These are phyloP conservation scores for Solanum appendiculatum DNA, from an alignment of 257 asterid species.

Conservation along the genomic window DNA sequence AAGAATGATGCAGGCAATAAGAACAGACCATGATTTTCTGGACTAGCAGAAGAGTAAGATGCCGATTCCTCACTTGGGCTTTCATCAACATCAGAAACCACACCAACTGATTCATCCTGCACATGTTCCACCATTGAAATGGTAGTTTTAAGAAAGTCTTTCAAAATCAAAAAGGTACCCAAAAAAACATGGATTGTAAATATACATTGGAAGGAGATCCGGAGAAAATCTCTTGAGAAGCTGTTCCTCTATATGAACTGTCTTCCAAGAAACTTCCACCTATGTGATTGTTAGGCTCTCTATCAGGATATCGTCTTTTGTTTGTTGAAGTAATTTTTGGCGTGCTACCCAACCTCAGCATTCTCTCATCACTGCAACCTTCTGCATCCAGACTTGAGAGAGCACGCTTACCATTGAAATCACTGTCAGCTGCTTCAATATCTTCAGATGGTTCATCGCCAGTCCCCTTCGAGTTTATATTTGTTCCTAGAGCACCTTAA, in stretches of 20 bases:
- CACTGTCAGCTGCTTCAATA: slow-evolving; percentile 6
- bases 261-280: slow-evolving; percentile 12
- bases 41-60: slow-evolving; percentile 24
- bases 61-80: slow-evolving; percentile 27
- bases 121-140: slow-evolving; percentile 4
- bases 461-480: slow-evolving; percentile 14
- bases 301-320: slow-evolving; percentile 12
- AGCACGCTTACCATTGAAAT: slow-evolving; percentile 11
- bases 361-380: slow-evolving; percentile 8
- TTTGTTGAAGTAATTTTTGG: neutral
- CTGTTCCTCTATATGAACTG: slow-evolving; percentile 11
- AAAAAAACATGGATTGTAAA: slow-evolving; percentile 16
- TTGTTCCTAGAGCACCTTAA: slow-evolving; percentile 20
- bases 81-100: slow-evolving; percentile 29
- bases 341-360: slow-evolving; percentile 1
- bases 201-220: neutral
- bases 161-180: slow-evolving; percentile 1
- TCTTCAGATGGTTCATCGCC: slow-evolving; percentile 6
- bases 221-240: slow-evolving; percentile 12
- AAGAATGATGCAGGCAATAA: slow-evolving; percentile 2
- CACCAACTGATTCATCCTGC: slow-evolving; percentile 39
- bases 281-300: slow-evolving; percentile 8
- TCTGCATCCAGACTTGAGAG: slow-evolving; percentile 19
- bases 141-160: neutral
- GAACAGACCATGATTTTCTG: slow-evolving; percentile 25